Percentiles rank a stretch among this genome's conserved stretches.
These are phyloP conservation scores for Hyphopichia fennica DNA, from an alignment of 1,139 yeast species.

Conservation along the genomic window DNA sequence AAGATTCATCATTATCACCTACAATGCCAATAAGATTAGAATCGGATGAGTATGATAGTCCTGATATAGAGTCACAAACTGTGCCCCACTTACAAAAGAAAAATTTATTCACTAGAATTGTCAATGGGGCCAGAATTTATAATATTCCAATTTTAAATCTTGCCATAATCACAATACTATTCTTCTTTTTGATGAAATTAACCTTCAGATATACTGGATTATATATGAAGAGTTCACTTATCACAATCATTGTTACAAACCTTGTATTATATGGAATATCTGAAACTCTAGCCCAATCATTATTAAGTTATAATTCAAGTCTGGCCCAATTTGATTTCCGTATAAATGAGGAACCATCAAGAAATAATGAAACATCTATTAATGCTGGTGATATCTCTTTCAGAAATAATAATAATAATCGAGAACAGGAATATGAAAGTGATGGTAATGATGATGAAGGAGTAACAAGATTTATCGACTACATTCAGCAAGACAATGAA, in stretches of 20 bases:
- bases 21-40: constrained; percentile 26
- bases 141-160: constrained; percentile 57
- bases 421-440: constrained; percentile 7
- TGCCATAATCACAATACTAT: constrained; percentile 48
- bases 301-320: constrained; percentile 36
- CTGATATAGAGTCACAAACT: constrained; percentile 1
- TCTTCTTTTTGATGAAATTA: constrained; percentile 48
- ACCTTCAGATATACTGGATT: constrained; percentile 61
- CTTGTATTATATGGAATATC: constrained; percentile 82
- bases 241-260: constrained; percentile 83
- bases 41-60: constrained; percentile 11
- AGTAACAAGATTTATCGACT: constrained; percentile 37
- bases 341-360: constrained; percentile 14
- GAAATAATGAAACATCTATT: background rate
- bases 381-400: background rate
- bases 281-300: constrained; percentile 83
- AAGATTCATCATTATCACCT: no score
- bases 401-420: background rate
- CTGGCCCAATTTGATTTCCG: constrained; percentile 24
- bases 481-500: constrained; percentile 31
- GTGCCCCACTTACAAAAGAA: constrained; percentile 1
- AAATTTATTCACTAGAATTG: constrained; percentile 20
- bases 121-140: constrained; percentile 36
- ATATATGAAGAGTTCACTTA: constrained; percentile 63
- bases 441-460: constrained; percentile 26